A percentile compares a stretch with the other conserved stretches of the same genome.
phyloP scores from a whole-genome alignment of 148 eudicot genomes.

The Fagopyrum homotropicum region DNA sequence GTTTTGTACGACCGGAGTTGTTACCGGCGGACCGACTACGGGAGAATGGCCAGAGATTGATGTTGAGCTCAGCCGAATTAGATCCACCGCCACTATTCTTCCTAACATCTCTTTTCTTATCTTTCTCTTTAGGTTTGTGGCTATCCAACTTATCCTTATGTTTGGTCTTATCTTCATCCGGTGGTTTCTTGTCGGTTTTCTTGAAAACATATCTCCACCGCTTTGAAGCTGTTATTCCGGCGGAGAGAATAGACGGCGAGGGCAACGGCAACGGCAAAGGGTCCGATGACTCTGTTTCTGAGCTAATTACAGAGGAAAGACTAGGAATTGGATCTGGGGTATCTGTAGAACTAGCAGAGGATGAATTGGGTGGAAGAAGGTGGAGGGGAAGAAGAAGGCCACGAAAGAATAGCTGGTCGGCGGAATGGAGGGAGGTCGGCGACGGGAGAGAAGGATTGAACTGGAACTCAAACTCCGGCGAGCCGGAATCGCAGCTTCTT shows the following conservation, averaged over 20 bases:
- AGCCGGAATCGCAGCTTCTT: slow-evolving; percentile 21
- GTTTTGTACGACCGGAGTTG: slow-evolving; percentile 44
- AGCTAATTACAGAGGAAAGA: not conserved
- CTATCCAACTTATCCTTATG: slow-evolving; percentile 3
- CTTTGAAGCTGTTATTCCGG: slow-evolving; percentile 38
- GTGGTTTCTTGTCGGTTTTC: slow-evolving; percentile 22
- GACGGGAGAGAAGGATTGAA: slow-evolving; percentile 30
- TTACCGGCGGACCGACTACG: slow-evolving; percentile 90
- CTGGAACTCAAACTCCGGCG: slow-evolving; percentile 81
- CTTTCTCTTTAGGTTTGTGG: slow-evolving; percentile 14
- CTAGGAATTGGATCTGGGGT: not conserved
- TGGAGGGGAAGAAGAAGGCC: slow-evolving; percentile 82
- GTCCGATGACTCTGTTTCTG: not conserved
- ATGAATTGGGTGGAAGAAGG: slow-evolving; percentile 25
- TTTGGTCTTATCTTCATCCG: slow-evolving; percentile 14
- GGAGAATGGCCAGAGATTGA: slow-evolving; percentile 85
- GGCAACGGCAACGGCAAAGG: not conserved
- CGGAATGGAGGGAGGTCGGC: slow-evolving; percentile 53
- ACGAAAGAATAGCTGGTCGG: slow-evolving; percentile 78
- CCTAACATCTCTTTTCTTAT: slow-evolving; percentile 29
- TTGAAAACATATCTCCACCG: slow-evolving; percentile 78
- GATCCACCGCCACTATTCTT: slow-evolving; percentile 7
- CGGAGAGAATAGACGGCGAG: slow-evolving; percentile 6
- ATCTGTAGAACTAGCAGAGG: too few species aligned
- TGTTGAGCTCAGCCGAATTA: slow-evolving; percentile 65